phyloP scores from a whole-genome alignment of 257 asterid species.

The Buddleja alternifolia region DNA sequence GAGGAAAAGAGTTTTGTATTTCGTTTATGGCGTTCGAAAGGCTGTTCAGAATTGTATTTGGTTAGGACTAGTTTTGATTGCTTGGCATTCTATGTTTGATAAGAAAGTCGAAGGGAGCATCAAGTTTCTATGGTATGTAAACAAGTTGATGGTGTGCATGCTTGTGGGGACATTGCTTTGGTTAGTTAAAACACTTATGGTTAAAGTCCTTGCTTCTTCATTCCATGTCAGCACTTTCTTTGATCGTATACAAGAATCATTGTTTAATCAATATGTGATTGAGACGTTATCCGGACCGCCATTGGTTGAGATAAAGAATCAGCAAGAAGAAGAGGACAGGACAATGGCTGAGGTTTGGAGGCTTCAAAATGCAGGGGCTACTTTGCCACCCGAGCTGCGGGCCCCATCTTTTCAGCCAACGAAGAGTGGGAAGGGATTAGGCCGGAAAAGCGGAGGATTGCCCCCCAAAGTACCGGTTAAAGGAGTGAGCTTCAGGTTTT shows the following conservation, averaged over 20 bases:
- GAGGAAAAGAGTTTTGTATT: conserved; percentile 77
- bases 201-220: conserved; percentile 87
- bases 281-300: conserved; percentile 88
- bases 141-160: conserved; percentile 77
- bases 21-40: conserved; percentile 77
- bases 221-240: conserved; percentile 97
- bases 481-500: conserved; percentile 49
- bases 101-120: conserved; percentile 51
- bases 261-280: conserved; percentile 83
- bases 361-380: conserved; percentile 81
- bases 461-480: conserved; percentile 54
- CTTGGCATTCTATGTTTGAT: conserved; percentile 87
- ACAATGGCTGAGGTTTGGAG: conserved; percentile 63
- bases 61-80: conserved; percentile 77
- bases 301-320: conserved; percentile 49
- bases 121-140: conserved; percentile 54
- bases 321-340: conserved; percentile 72
- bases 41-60: conserved; percentile 91
- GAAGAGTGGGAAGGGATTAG: conserved; percentile 42
- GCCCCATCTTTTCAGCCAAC: conserved; percentile 32
- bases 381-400: conserved; percentile 70
- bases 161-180: conserved; percentile 69
- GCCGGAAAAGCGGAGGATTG: conserved; percentile 46
- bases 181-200: conserved; percentile 90
- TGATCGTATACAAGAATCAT: conserved; percentile 82